A percentile compares a stretch with the other conserved stretches of the same genome.
Conservation (phyloP, 306 rosid genomes). For the Malus asiatica region DNA sequence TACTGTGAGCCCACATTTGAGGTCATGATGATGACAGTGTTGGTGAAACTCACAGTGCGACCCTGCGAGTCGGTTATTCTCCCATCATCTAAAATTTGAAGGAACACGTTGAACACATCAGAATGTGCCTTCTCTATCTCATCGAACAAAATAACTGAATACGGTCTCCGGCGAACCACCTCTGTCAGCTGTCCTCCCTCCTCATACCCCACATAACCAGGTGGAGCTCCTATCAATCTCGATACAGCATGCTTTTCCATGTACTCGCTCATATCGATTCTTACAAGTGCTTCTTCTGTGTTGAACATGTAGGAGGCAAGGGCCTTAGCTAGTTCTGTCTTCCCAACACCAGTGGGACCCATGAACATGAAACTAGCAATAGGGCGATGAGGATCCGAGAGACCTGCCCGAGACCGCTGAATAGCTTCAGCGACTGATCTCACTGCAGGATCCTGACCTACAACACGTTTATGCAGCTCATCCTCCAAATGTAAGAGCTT, state of each 20-base stretch:
- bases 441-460: conserved; percentile 98
- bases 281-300: conserved; percentile 95
- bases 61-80: conserved; percentile 95
- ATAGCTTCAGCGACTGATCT: conserved; percentile 89
- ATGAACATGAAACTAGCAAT: conserved; percentile 99
- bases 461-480: conserved; percentile 91
- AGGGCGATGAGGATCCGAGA: conserved; percentile 92
- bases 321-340: conserved; percentile 94
- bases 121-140: conserved; percentile 96
- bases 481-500: conserved; percentile 82
- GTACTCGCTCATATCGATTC: conserved; percentile 97
- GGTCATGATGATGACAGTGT: conserved; percentile 91
- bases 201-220: conserved; percentile 96
- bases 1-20: conserved; percentile 95
- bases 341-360: conserved; percentile 99
- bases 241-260: conserved; percentile 97
- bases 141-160: conserved; percentile 83
- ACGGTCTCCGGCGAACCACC: conserved; percentile 88
- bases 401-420: conserved; percentile 96
- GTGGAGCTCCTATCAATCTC: conserved; percentile 94
- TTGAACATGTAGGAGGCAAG: conserved; percentile 91
- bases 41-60: conserved; percentile 83
- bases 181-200: conserved; percentile 97
- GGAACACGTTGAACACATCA: conserved; percentile 88
- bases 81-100: conserved; percentile 95